phyloP scores from a whole-genome alignment of 129 eudicot genomes.

The Dittrichia graveolens region DNA sequence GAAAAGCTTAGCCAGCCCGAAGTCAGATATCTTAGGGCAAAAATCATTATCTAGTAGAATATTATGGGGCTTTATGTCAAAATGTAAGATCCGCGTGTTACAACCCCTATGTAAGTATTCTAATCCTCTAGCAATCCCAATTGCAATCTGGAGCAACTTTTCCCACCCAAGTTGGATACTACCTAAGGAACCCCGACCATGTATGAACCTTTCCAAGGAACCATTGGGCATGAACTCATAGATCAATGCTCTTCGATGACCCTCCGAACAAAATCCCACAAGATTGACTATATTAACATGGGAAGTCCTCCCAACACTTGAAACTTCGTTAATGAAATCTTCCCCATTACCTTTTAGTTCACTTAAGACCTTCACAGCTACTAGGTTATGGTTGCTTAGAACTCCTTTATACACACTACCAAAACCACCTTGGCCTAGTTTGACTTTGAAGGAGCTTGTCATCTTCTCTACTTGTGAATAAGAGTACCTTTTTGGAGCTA shows the following conservation, averaged over 20 bases:
- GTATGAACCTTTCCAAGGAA: slow-evolving; percentile 36
- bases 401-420: slow-evolving; percentile 51
- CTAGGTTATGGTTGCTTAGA: slow-evolving; percentile 23
- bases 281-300: slow-evolving; percentile 34
- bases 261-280: slow-evolving; percentile 36
- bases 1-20: slow-evolving; percentile 38
- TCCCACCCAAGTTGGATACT: slow-evolving; percentile 31
- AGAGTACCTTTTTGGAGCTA: slow-evolving; percentile 41
- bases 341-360: slow-evolving; percentile 33
- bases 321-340: slow-evolving; percentile 45
- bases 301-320: slow-evolving; percentile 32
- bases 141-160: slow-evolving; percentile 27
- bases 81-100: slow-evolving; percentile 38
- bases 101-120: slow-evolving; percentile 41
- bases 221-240: slow-evolving; percentile 43
- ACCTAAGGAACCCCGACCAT: neutral
- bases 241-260: slow-evolving; percentile 27
- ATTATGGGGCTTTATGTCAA: slow-evolving; percentile 46
- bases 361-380: slow-evolving; percentile 33
- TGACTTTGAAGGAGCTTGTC: slow-evolving; percentile 36
- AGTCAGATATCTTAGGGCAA: slow-evolving; percentile 38
- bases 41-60: slow-evolving; percentile 34
- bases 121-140: slow-evolving; percentile 36
- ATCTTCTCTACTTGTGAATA: slow-evolving; percentile 41
- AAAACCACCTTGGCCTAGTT: slow-evolving; percentile 51